These are phyloP conservation scores for Blastocrithidia nonstop DNA, from an alignment of 208 protist species.

Conservation along the genomic window DNA sequence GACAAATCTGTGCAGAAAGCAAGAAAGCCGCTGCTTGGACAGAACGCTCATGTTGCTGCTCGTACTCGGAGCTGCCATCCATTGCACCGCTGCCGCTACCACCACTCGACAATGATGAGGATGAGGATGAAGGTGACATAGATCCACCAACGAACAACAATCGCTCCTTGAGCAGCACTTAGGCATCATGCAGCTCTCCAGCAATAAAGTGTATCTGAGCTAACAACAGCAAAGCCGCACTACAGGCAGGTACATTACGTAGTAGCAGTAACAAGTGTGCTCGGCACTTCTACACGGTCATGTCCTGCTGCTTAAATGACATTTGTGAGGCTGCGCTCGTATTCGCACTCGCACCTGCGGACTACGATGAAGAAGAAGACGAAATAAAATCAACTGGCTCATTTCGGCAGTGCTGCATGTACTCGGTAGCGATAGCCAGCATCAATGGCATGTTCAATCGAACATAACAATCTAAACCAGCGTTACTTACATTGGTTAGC, in stretches of 20 bases:
- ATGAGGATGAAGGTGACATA: too few species aligned
- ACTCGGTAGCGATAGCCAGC: slow-evolving; percentile 70
- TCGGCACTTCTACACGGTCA: slow-evolving; percentile 46
- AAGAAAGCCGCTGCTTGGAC: slow-evolving; percentile 73
- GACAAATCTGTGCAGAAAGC: slow-evolving; percentile 81
- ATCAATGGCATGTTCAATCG: slow-evolving; percentile 72
- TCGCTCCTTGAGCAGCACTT: slow-evolving; percentile 64
- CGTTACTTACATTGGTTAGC: too few species aligned
- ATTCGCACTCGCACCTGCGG: too few species aligned
- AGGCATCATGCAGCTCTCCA: slow-evolving; percentile 58
- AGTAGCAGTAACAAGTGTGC: slow-evolving; percentile 62
- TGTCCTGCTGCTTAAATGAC: slow-evolving; percentile 35
- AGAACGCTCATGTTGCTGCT: too few species aligned
- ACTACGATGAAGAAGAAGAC: too few species aligned
- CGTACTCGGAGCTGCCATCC: slow-evolving; percentile 53
- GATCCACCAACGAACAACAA: too few species aligned
- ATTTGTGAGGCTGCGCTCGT: too few species aligned
- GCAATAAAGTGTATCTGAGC: slow-evolving; percentile 67
- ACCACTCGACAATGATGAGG: too few species aligned
- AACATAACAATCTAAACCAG: slow-evolving; percentile 48
- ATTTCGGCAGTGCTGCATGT: slow-evolving; percentile 71
- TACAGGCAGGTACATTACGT: slow-evolving; percentile 69
- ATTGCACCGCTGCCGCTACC: too few species aligned
- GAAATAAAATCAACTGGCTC: slow-evolving; percentile 72
- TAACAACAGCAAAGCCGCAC: slow-evolving; percentile 79